These are phyloP conservation scores for Mucor irregularis DNA, from an alignment of 371 early-diverging fungal genomes.

Conservation along the genomic window DNA sequence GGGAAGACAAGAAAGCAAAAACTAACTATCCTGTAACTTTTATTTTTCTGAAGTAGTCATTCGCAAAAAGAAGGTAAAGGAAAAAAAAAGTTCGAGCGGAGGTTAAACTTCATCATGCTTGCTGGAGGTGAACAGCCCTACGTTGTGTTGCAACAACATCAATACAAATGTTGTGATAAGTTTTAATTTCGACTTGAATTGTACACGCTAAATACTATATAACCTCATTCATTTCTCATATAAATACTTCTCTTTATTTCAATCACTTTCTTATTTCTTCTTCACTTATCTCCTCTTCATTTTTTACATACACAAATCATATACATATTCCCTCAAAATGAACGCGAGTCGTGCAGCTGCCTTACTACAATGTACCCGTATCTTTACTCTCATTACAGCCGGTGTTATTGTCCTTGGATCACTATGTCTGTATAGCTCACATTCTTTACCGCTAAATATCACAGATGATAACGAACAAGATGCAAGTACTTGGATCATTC, in stretches of 20 bases:
- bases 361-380: conserved; percentile 21
- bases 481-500: conserved; percentile 9
- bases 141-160: not conserved
- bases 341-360: not conserved
- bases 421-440: conserved; percentile 28
- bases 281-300: not conserved
- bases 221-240: not conserved
- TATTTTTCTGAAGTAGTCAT: not conserved
- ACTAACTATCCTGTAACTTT: not conserved
- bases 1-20: conserved; percentile 2
- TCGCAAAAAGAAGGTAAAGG: not conserved
- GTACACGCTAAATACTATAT: not conserved
- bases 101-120: too few species aligned
- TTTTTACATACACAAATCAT: not conserved
- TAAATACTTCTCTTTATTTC: not conserved
- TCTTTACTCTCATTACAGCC: conserved; percentile 25
- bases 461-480: not conserved
- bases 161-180: not conserved
- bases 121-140: too few species aligned
- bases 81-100: not conserved
- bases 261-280: not conserved
- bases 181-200: not conserved
- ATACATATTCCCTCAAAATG: not conserved
- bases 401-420: conserved; percentile 30
- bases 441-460: conserved; percentile 14